Base-by-base conservation (phyloP, 2,329 filamentous ascomycete genomes). In the Colletotrichum zoysiae region DNA sequence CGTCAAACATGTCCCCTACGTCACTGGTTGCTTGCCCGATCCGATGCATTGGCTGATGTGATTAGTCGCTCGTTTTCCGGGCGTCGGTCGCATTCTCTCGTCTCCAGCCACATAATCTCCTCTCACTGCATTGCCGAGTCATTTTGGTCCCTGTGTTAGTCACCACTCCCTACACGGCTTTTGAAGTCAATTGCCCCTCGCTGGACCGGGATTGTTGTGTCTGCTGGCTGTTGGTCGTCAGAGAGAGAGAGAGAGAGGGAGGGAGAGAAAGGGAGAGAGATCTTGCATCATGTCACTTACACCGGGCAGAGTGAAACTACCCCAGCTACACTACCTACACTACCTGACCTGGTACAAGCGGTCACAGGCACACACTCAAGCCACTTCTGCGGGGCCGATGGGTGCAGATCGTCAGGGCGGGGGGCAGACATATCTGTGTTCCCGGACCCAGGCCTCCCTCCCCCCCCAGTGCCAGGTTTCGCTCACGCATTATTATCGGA, bases 21-120 rank as follows among this genome's bases (percentile, higher is more conserved):
- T 72, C 70, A 72, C 70, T 40, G 42, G 55, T 60, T 40, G 20
- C 57, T 60, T 40, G 20, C 57, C 50, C 16, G 58, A 44, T 35
- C 48, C 53, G 64, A 46, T 62, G 56, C 44, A 57, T 67, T 42
- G 53, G 14, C 38, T 57, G 30, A 38, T 51, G 20, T 26, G 59
- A 38, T 51, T 62, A 62, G 59, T 30, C 46, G 20, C 48, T 42
- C 35, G 9, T 51, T 18, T n/a, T 40, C 26, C 11, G 26, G 50
- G 50, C 7, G 50, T 26, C n/a, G 50, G 12, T 4, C 20, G 46
- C n/a, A 0, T n/a, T n/a, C n/a, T n/a, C n/a, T n/a, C n/a, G 16
- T 53, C 50, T 18, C 30, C 50, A 20, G 50, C 50, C 50, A 53
- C 14, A 30, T 30, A 6, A 33, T 33, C 46, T 18, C 14, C 23